Percentiles rank a stretch among this genome's conserved stretches.
These are phyloP conservation scores for Penicillium coprophilum DNA, from an alignment of 495 filamentous ascomycete species.

Conservation along the genomic window DNA sequence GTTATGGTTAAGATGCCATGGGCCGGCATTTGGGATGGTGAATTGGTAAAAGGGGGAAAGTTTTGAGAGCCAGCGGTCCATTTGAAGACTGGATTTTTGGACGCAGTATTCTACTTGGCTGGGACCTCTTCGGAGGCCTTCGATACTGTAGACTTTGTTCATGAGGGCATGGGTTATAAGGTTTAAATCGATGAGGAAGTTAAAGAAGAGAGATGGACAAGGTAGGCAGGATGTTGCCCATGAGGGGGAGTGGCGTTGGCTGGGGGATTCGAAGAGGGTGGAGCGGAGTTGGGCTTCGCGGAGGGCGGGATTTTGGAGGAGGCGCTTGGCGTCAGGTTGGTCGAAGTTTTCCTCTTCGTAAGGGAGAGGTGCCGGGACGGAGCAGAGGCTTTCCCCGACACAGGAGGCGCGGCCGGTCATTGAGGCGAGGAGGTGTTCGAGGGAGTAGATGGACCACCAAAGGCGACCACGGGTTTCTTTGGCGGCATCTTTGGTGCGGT, in stretches of 20 bases:
- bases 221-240: constrained; percentile 33
- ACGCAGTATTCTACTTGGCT: constrained; percentile 54
- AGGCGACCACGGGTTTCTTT: constrained; percentile 60
- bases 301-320: constrained; percentile 24
- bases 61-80: constrained; percentile 54
- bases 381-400: constrained; percentile 53
- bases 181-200: constrained; percentile 43
- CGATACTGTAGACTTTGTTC: constrained; percentile 56
- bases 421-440: constrained; percentile 57
- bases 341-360: constrained; percentile 50
- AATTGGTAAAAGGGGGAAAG: constrained; percentile 51
- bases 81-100: constrained; percentile 36
- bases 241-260: constrained; percentile 3
- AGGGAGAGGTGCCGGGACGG: constrained; percentile 53
- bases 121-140: constrained; percentile 48
- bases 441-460: constrained; percentile 62
- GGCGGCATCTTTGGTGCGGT: constrained; percentile 44
- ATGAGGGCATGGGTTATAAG: constrained; percentile 54
- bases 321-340: constrained; percentile 16
- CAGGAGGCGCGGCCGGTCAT: constrained; percentile 63
- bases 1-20: constrained; percentile 21
- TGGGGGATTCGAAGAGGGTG: constrained; percentile 30
- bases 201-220: constrained; percentile 47
- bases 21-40: constrained; percentile 21
- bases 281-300: constrained; percentile 32